Evolutionary conservation across 2,329 filamentous ascomycete species (phyloP).

Genomic region (Calonectria ilicicola): DNA sequence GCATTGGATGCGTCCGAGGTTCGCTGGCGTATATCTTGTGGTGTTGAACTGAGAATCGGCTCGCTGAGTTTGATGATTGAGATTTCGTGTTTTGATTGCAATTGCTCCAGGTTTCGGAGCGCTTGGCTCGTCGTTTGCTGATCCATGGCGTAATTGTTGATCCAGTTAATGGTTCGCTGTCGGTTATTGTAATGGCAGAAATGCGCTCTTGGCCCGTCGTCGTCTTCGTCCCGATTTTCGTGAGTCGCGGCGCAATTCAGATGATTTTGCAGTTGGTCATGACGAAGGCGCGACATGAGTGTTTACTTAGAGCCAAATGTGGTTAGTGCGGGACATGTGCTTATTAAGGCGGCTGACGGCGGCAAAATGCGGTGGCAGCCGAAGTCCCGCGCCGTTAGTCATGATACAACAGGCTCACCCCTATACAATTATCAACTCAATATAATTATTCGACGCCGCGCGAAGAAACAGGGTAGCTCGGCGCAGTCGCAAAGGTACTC

Average conservation of each 20-base stretch:
- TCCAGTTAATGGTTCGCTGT: not conserved
- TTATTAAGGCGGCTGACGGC: conserved; percentile 33
- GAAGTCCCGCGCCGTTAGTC: not conserved
- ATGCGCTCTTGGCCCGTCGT: not conserved
- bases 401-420: not conserved
- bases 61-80: conserved; percentile 83
- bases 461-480: not conserved
- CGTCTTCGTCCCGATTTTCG: not conserved
- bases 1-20: conserved; percentile 79
- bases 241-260: conserved; percentile 11
- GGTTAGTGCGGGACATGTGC: conserved; percentile 36
- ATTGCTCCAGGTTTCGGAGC: conserved; percentile 61
- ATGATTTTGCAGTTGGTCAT: not conserved
- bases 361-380: conserved; percentile 33
- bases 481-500: not conserved
- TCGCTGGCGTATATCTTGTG: conserved; percentile 59
- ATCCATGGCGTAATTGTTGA: conserved; percentile 40
- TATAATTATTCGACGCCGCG: not conserved
- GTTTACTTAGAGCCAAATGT: conserved; percentile 54
- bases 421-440: not conserved
- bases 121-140: conserved; percentile 52
- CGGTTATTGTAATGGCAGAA: not conserved
- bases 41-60: conserved; percentile 70
- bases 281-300: conserved; percentile 32
- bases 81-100: conserved; percentile 71